A percentile compares a stretch with the other conserved stretches of the same genome.
Conservation (phyloP, 2,329 filamentous ascomycete genomes). For the Colletotrichum coccodes region DNA sequence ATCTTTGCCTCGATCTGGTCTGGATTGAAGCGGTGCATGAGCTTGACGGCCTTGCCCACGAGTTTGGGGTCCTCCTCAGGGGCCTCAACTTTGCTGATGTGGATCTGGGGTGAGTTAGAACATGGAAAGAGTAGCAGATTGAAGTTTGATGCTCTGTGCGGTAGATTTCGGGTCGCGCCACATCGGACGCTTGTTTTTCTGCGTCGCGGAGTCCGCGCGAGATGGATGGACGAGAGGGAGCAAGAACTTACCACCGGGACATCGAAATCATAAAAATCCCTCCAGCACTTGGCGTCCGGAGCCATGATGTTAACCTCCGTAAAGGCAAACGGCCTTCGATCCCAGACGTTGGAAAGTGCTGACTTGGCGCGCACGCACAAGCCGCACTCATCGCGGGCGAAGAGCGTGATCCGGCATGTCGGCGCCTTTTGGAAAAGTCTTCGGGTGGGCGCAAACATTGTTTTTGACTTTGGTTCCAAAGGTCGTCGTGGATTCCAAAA, state of each 20-base stretch:
- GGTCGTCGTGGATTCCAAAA: background rate
- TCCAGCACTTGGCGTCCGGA: conserved; percentile 72
- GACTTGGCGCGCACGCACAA: conserved; percentile 76
- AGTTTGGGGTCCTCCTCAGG: conserved; percentile 63
- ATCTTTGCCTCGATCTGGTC: conserved; percentile 75
- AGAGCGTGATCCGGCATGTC: conserved; percentile 76
- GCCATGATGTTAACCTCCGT: conserved; percentile 76
- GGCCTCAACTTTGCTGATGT: conserved; percentile 67
- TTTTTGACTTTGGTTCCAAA: conserved; percentile 1
- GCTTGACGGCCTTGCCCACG: conserved; percentile 70
- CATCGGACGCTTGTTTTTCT: background rate
- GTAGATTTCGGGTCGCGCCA: background rate
- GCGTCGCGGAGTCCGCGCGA: background rate
- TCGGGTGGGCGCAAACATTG: conserved; percentile 60
- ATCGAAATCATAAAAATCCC: conserved; percentile 81
- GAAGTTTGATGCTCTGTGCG: background rate
- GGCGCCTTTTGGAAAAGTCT: conserved; percentile 54
- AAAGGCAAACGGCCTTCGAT: conserved; percentile 73
- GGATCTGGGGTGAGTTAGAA: conserved; percentile 54
- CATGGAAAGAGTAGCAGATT: background rate
- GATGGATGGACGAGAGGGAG: background rate
- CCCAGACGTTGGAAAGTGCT: conserved; percentile 75
- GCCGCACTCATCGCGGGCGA: conserved; percentile 77
- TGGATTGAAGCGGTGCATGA: conserved; percentile 81
- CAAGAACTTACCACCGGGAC: conserved; percentile 76